Conservation (phyloP, 495 filamentous ascomycete species). For the Rostrohypoxylon terebratum region DNA sequence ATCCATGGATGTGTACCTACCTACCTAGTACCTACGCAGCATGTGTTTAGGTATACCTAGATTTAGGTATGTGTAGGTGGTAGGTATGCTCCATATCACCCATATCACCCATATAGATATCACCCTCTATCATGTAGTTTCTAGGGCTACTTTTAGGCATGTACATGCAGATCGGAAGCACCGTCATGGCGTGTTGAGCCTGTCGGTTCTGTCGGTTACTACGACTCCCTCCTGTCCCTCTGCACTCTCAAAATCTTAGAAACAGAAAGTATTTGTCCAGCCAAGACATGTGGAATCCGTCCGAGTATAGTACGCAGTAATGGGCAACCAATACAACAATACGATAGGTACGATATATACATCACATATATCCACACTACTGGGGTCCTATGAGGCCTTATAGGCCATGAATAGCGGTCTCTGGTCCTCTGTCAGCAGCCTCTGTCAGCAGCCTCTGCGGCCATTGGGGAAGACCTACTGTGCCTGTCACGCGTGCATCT, state of each 20-base stretch:
- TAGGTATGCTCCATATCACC: too few relatives aligned
- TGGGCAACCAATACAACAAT: too few relatives aligned
- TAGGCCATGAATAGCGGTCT: too few relatives aligned
- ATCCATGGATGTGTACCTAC: neutral
- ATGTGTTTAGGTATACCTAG: too few relatives aligned
- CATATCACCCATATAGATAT: too few relatives aligned
- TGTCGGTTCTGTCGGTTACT: conserved; percentile 14
- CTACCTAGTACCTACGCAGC: neutral
- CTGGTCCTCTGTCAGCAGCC: too few relatives aligned
- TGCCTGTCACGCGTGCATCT: conserved; percentile 28
- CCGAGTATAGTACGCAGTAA: conserved; percentile 7
- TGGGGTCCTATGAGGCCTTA: too few relatives aligned
- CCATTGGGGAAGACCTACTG: conserved; percentile 3
- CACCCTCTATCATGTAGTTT: too few relatives aligned
- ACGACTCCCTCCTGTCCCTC: conserved; percentile 17
- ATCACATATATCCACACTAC: too few relatives aligned
- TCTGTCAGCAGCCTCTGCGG: neutral
- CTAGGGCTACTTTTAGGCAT: neutral
- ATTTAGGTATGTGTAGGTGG: too few relatives aligned
- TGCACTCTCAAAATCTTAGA: neutral
- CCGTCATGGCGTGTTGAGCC: neutral
- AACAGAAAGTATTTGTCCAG: conserved; percentile 3
- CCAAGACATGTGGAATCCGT: conserved; percentile 21
- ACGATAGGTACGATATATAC: too few relatives aligned
- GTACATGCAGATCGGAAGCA: neutral